phyloP scores from a whole-genome alignment of 2,329 filamentous ascomycete genomes.

The Ophiognomonia clavigignenti-juglandacearum region DNA sequence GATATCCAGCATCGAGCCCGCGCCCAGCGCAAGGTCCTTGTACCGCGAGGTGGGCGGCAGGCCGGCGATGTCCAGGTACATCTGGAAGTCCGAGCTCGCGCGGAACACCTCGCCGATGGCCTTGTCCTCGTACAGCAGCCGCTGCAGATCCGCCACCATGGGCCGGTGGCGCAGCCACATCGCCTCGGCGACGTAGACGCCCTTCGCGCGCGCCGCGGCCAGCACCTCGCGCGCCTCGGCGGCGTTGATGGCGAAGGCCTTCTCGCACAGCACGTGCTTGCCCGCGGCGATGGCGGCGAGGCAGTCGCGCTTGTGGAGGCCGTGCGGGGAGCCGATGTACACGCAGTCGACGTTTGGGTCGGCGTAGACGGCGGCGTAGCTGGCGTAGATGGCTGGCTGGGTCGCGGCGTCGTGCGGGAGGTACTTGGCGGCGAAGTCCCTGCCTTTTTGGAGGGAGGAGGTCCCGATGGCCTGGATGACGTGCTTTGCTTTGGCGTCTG shows the following conservation, averaged over 20 bases:
- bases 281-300: conserved; percentile 29
- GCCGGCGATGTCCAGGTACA: conserved; percentile 21
- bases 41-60: conserved; percentile 19
- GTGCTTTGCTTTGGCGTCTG: conserved; percentile 6
- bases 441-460: conserved; percentile 7
- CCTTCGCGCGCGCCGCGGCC: conserved; percentile 24
- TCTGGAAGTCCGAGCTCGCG: conserved; percentile 25
- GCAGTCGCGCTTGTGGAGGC: conserved; percentile 29
- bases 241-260: conserved; percentile 29
- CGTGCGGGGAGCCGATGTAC: conserved; percentile 32
- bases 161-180: conserved; percentile 32
- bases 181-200: conserved; percentile 31
- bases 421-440: conserved; percentile 6
- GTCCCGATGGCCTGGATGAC: conserved; percentile 4
- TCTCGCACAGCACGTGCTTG: conserved; percentile 33
- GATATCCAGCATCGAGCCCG: conserved; percentile 27
- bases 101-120: conserved; percentile 24
- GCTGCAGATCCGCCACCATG: conserved; percentile 20
- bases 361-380: conserved; percentile 27
- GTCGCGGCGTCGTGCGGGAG: not conserved
- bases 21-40: conserved; percentile 24
- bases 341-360: conserved; percentile 29
- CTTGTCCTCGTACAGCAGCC: conserved; percentile 22
- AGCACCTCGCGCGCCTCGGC: conserved; percentile 24
- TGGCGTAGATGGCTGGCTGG: conserved; percentile 19